These are phyloP conservation scores for Termitomyces sp. DNA, from an alignment of 768 basidiomycete genomes.

Conservation along the genomic window DNA sequence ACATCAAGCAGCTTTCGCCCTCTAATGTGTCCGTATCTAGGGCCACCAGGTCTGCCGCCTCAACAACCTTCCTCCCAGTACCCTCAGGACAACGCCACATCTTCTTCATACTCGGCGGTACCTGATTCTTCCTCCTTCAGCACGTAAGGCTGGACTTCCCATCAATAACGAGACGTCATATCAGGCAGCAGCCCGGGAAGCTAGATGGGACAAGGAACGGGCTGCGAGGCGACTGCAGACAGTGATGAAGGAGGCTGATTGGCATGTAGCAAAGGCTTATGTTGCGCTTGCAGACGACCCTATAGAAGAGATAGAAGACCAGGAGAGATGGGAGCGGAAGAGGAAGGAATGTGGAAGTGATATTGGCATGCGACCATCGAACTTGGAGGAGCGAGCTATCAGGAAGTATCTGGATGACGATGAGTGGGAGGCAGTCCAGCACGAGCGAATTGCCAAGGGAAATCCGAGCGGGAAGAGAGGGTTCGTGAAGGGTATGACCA, in stretches of 20 bases:
- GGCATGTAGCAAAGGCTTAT: constrained; percentile 62
- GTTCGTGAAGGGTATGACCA: background rate
- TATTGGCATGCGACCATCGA: constrained; percentile 1
- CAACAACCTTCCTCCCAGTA: constrained; percentile 60
- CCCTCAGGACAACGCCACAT: constrained; percentile 66
- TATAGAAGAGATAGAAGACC: constrained; percentile 20
- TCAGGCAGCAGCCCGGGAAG: constrained; percentile 31
- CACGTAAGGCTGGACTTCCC: constrained; percentile 19
- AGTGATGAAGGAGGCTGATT: constrained; percentile 65
- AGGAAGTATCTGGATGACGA: constrained; percentile 59
- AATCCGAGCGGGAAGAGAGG: constrained; percentile 1
- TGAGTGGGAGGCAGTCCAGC: constrained; percentile 54
- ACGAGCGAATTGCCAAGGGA: background rate
- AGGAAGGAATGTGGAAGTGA: constrained; percentile 7
- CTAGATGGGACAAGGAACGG: constrained; percentile 40
- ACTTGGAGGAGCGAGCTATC: constrained; percentile 46
- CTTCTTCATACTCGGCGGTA: constrained; percentile 62
- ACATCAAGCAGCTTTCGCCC: background rate
- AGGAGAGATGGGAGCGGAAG: constrained; percentile 25
- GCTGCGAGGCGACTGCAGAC: constrained; percentile 58
- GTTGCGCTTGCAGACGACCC: constrained; percentile 56
- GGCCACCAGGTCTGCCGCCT: constrained; percentile 55
- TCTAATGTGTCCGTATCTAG: constrained; percentile 22
- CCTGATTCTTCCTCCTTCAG: constrained; percentile 46
- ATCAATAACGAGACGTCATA: constrained; percentile 15